A percentile compares a stretch with the other conserved stretches of the same genome.
These are phyloP conservation scores for Penicillium egyptiacum DNA, from an alignment of 495 filamentous ascomycete genomes.

Conservation along the genomic window DNA sequence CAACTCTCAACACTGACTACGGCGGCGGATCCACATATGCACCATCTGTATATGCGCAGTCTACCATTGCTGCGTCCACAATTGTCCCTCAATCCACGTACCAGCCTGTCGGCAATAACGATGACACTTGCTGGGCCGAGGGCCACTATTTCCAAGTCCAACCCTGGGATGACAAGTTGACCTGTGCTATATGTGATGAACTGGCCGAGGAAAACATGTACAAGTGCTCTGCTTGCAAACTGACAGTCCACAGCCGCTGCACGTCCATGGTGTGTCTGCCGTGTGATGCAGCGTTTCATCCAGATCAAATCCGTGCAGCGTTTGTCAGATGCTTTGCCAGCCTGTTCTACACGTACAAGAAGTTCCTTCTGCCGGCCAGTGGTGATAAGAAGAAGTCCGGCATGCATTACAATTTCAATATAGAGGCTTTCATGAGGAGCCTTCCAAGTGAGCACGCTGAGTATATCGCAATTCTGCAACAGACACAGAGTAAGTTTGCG, in stretches of 20 bases:
- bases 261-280: slow-evolving; percentile 78
- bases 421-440: slow-evolving; percentile 88
- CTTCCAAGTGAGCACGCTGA: slow-evolving; percentile 88
- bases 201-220: slow-evolving; percentile 87
- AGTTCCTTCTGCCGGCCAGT: slow-evolving; percentile 70
- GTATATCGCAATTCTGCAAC: slow-evolving; percentile 81
- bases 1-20: slow-evolving; percentile 73
- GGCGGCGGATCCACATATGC: slow-evolving; percentile 81
- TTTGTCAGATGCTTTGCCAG: slow-evolving; percentile 94
- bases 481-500: slow-evolving; percentile 76
- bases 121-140: slow-evolving; percentile 87
- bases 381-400: slow-evolving; percentile 84
- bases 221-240: slow-evolving; percentile 75
- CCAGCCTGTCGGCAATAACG: slow-evolving; percentile 82
- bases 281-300: slow-evolving; percentile 85
- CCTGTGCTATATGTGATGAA: slow-evolving; percentile 88
- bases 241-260: slow-evolving; percentile 77
- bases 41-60: slow-evolving; percentile 92
- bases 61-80: slow-evolving; percentile 96
- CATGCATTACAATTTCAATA: slow-evolving; percentile 87
- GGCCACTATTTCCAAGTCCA: slow-evolving; percentile 86
- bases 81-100: slow-evolving; percentile 89
- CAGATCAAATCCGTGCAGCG: slow-evolving; percentile 86
- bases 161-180: slow-evolving; percentile 61
- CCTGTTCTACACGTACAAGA: slow-evolving; percentile 93